Percentiles rank a stretch among this genome's conserved stretches.
These are phyloP conservation scores for Pittosporum tobira DNA, from an alignment of 129 eudicot species.

Conservation along the genomic window DNA sequence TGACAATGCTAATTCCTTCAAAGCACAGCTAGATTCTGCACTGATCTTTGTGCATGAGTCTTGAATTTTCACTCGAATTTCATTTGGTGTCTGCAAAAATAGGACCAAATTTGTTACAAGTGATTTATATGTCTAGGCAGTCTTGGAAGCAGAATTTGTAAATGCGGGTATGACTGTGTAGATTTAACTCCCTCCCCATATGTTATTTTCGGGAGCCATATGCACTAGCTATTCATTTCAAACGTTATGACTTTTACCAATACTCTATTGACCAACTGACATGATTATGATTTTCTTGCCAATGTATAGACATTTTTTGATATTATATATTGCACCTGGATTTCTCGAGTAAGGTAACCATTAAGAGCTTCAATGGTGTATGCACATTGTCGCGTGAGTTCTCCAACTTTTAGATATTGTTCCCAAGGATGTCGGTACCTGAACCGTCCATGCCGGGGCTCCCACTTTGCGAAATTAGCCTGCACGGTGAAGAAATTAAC, in stretches of 20 bases:
- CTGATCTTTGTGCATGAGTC: slow-evolving; percentile 55
- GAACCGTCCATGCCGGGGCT: slow-evolving; percentile 47
- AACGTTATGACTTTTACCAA: slow-evolving; percentile 8
- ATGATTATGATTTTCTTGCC: neutral
- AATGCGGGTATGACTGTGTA: too few relatives aligned
- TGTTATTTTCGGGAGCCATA: too few relatives aligned
- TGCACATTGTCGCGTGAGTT: slow-evolving; percentile 41
- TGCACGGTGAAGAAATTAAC: neutral
- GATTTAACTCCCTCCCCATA: too few relatives aligned
- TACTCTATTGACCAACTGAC: too few relatives aligned
- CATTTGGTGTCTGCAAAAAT: slow-evolving; percentile 28
- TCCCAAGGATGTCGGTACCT: slow-evolving; percentile 48
- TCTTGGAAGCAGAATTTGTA: too few relatives aligned
- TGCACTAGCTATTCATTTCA: too few relatives aligned
- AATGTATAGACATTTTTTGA: too few relatives aligned
- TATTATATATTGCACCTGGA: slow-evolving; percentile 27
- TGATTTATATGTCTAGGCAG: too few relatives aligned
- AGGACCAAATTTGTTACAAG: neutral
- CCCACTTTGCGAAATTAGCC: slow-evolving; percentile 53
- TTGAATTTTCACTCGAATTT: slow-evolving; percentile 34
- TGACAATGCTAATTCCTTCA: slow-evolving; percentile 47
- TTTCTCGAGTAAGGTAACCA: slow-evolving; percentile 26
- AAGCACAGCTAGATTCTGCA: slow-evolving; percentile 42
- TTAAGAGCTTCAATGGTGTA: slow-evolving; percentile 34
- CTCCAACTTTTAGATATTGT: slow-evolving; percentile 41